Evolutionary conservation across 805 yeast species (phyloP).

Genomic region (Kurtzmaniella fragi): DNA sequence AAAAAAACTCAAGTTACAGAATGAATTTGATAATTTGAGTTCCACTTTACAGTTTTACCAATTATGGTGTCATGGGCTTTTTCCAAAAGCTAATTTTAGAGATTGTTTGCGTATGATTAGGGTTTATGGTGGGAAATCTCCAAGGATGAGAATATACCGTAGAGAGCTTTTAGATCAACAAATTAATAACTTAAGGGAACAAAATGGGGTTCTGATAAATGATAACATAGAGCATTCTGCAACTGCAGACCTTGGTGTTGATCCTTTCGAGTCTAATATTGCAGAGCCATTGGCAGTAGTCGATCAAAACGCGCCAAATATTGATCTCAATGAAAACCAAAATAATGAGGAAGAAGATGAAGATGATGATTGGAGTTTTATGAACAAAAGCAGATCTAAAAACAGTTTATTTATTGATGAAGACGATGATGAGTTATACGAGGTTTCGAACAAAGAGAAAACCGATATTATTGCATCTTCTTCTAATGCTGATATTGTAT

Average conservation of each 20-base stretch:
- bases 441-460: not conserved
- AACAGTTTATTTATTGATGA: slow-evolving; percentile 12
- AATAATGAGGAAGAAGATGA: slow-evolving; percentile 8
- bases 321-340: not conserved
- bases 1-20: slow-evolving; percentile 17
- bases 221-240: slow-evolving; percentile 13
- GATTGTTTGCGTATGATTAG: slow-evolving; percentile 59
- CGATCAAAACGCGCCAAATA: not conserved
- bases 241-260: slow-evolving; percentile 10
- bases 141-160: slow-evolving; percentile 30
- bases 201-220: slow-evolving; percentile 35
- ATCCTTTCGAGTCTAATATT: not conserved
- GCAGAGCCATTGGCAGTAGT: slow-evolving; percentile 1
- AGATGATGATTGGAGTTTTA: slow-evolving; percentile 29
- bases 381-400: slow-evolving; percentile 11
- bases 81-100: slow-evolving; percentile 72
- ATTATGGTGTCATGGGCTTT: slow-evolving; percentile 49
- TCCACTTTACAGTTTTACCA: slow-evolving; percentile 38
- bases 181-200: slow-evolving; percentile 16
- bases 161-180: slow-evolving; percentile 23
- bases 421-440: slow-evolving; percentile 6
- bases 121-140: slow-evolving; percentile 41
- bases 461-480: not conserved
- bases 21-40: slow-evolving; percentile 30
- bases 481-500: not conserved